Evolutionary conservation across 495 filamentous ascomycete species (phyloP), one percentile per base, ranked within the genome.

Genomic region (Xylaria castorea): DNA sequence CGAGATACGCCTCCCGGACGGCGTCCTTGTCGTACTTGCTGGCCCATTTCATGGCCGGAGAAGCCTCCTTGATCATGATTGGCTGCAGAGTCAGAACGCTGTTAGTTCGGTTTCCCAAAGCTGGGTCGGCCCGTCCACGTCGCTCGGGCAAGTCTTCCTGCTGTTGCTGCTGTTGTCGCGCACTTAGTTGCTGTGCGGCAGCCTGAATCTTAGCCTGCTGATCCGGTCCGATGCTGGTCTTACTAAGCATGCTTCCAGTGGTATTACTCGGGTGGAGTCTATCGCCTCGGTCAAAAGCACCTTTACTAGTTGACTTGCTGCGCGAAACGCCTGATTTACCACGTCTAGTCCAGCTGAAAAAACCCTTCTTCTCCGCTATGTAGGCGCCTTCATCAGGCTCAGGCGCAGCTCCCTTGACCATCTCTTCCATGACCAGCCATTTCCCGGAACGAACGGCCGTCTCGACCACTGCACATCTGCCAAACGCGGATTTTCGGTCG

Each of bases 361-460:
- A 91, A 68, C 92, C 83, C 81, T 97, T 97, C 87, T 99, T 98
- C 83, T 98, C 94, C 3, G 92, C 93, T 71, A 98, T 92, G 73
- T 96, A 94, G 0, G 93, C 93, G 27, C 92, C 93, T 16, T 92
- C 90, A 68, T 94, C 93, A 2, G 92, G 92, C 74, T 93, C 93
- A 12, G 92, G 90, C 3, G 94, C 95, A 27, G 96, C 96, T 14
- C 96, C 96, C 79, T 95, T 96, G 68, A 99, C 90, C 81, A 98
- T 94, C 83, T 99, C 96, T 82, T 99, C 95, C 80, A 97, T 90
- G 34, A 99, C 90, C 25, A 99, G 85, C 97, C 97, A 99, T 68
- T 91, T 92, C 51, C 93, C 91, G 57, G 91, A 89, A 36, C 86
- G 85, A 70, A 98, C 95, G 9, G 88, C 81, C 0, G 96, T 99